These are phyloP conservation scores for Phytophthora colocasiae DNA, from an alignment of 352 stramenopile genomes.

Conservation along the genomic window DNA sequence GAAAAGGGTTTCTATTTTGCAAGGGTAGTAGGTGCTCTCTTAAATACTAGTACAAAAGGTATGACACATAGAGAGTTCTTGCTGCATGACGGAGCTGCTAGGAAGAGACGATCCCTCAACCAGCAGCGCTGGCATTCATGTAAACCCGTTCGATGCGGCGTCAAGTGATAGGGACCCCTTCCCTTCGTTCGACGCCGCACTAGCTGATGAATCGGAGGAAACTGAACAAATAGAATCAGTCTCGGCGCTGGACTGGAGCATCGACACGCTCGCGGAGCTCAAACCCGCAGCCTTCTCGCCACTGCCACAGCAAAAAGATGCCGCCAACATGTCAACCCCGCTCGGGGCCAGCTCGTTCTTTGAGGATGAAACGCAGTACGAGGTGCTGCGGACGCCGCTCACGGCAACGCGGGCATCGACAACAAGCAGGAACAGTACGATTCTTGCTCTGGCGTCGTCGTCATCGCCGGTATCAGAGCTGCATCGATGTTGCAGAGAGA, in stretches of 20 bases:
- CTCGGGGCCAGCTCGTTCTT: conserved; percentile 46
- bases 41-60: too few species aligned
- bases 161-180: conserved; percentile 55
- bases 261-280: conserved; percentile 71
- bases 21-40: too few species aligned
- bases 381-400: conserved; percentile 52
- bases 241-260: conserved; percentile 65
- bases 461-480: conserved; percentile 31
- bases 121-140: neutral
- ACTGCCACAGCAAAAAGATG: conserved; percentile 43
- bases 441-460: conserved; percentile 10
- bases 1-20: too few species aligned
- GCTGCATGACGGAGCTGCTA: conserved; percentile 11
- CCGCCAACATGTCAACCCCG: neutral
- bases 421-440: conserved; percentile 1
- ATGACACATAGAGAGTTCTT: too few species aligned
- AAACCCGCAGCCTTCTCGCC: conserved; percentile 64
- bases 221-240: conserved; percentile 1
- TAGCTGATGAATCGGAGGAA: conserved; percentile 30
- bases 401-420: neutral
- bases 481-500: conserved; percentile 51
- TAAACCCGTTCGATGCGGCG: conserved; percentile 56
- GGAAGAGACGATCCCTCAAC: conserved; percentile 6
- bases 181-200: conserved; percentile 51
- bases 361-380: conserved; percentile 57